Evolutionary conservation across 2,329 filamentous ascomycete species (phyloP), one percentile per base, ranked within the genome.

Genomic region (Xylariaceae sp.): DNA sequence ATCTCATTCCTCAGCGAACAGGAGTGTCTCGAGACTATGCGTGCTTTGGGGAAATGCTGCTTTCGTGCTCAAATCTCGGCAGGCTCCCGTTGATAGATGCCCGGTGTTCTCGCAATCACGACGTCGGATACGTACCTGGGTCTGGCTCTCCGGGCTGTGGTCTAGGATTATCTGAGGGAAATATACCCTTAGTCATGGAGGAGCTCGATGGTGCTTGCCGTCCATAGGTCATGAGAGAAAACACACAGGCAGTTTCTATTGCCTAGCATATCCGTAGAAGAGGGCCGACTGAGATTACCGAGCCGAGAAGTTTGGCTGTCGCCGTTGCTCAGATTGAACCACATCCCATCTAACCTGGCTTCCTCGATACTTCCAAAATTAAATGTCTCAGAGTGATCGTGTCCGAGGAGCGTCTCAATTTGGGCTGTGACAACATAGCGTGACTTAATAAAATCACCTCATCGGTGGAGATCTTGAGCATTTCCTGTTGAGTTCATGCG

Each of bases 271-370:
- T 50, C 47, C 47, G 14, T n/a, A n/a, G 47, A 50, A 20, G 41
- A 43, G 10, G 47, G 47, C 20, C 37, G 40, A 50, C 12, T 26
- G 12, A 14, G 47, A 50, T 2, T 50, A 50, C 21, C 42, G 47
- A 37, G 47, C 40, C 7, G 14, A 50, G 14, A 43, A 32, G 14
- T 50, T 50, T 14, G 47, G 42, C 14, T 50, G 47, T 50, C 47
- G 37, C 47, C 19, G 6, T 19, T 50, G 2, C 37, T 14, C 12
- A 41, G 47, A 20, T 43, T 50, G n/a, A 50, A 50, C n/a, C 37
- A 18, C 20, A 42, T 20, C 20, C 6, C 20, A 14, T 41, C 1
- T 16, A 7, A 7, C 2, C 9, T 50, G 21, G 40, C 9, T 4
- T 14, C 5, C 20, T 9, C 23, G 12, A 50, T 43, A 32, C 2